Conservation (phyloP, 176 grass and related monocot species). For the Dactylis glomerata region DNA sequence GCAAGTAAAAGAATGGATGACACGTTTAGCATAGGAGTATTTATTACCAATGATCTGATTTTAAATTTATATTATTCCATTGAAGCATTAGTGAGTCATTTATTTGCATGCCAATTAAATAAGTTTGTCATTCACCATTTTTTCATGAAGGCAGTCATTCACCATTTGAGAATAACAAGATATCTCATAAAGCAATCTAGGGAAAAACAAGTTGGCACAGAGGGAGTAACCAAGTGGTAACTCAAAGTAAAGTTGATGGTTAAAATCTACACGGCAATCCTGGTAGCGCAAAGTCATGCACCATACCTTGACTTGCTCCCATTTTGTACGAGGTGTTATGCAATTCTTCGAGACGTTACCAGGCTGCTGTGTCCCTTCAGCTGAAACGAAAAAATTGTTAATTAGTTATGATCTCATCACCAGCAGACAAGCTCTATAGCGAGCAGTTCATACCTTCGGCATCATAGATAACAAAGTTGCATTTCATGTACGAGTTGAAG, state of each 20-base stretch:
- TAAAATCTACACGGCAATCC: background rate
- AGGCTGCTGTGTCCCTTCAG: slow-evolving; percentile 52
- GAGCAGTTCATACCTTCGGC: slow-evolving; percentile 57
- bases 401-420: slow-evolving; percentile 14
- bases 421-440: background rate
- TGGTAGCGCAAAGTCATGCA: slow-evolving; percentile 5
- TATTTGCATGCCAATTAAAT: background rate
- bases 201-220: background rate
- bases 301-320: slow-evolving; percentile 94
- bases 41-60: background rate
- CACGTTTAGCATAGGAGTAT: background rate
- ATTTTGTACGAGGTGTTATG: slow-evolving; percentile 83
- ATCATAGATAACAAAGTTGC: slow-evolving; percentile 94
- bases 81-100: background rate
- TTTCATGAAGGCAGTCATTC: background rate
- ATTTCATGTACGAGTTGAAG: slow-evolving; percentile 97
- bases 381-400: slow-evolving; percentile 39
- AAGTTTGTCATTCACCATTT: background rate
- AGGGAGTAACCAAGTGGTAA: background rate
- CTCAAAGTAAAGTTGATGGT: slow-evolving; percentile 4
- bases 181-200: background rate
- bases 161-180: background rate
- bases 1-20: background rate
- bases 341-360: slow-evolving; percentile 65
- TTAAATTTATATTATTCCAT: background rate